Evolutionary conservation across 805 yeast species (phyloP).

Genomic region (Metschnikowia arizonensis): DNA sequence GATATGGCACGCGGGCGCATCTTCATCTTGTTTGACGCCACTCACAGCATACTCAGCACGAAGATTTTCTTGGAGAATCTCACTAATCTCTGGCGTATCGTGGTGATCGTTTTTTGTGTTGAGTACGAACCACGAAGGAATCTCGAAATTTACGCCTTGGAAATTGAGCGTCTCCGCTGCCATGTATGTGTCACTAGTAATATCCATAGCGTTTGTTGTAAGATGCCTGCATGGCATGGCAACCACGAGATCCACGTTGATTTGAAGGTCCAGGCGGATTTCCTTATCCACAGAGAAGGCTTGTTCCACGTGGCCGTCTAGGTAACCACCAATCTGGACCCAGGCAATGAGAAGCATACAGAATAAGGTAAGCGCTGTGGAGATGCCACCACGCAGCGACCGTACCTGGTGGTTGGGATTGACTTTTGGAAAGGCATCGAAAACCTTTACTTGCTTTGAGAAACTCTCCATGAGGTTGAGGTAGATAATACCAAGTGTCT

Average conservation of each 20-base stretch:
- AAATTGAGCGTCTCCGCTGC: conserved; percentile 73
- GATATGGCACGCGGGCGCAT: conserved; percentile 79
- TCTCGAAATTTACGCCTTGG: conserved; percentile 56
- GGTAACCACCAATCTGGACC: conserved; percentile 78
- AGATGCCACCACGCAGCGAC: conserved; percentile 71
- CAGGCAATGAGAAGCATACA: conserved; percentile 66
- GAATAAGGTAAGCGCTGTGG: conserved; percentile 62
- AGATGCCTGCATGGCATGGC: conserved; percentile 79
- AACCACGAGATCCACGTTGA: conserved; percentile 77
- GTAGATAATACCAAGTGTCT: conserved; percentile 3
- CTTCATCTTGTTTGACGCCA: conserved; percentile 44
- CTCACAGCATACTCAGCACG: conserved; percentile 55
- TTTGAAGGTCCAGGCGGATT: conserved; percentile 52
- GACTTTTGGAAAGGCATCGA: conserved; percentile 47
- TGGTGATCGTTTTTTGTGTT: conserved; percentile 44
- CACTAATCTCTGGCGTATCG: conserved; percentile 62
- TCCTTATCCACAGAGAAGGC: conserved; percentile 70
- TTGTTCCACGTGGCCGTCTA: conserved; percentile 78
- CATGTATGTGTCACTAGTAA: conserved; percentile 69
- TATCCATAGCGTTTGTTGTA: conserved; percentile 72
- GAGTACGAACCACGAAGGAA: conserved; percentile 48
- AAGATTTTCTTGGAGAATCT: conserved; percentile 59
- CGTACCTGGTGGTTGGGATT: conserved; percentile 58
- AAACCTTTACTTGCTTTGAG: conserved; percentile 38
- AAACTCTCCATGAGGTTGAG: conserved; percentile 31